Base-by-base conservation (phyloP, 1,284 basidiomycete species). In the Puccinia triticina region DNA sequence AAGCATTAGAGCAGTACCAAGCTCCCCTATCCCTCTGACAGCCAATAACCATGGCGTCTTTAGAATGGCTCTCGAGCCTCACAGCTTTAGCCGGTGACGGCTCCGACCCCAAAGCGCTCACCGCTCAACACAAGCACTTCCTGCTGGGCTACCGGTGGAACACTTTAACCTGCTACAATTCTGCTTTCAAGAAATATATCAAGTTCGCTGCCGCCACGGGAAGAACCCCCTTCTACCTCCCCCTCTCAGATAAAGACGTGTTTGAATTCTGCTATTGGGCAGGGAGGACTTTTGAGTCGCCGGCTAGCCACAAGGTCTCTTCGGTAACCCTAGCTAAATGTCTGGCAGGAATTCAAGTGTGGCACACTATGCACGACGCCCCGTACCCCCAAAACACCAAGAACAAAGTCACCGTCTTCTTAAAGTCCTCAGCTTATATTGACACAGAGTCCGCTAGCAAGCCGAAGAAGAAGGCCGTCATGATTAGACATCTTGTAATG, bases 111-210 rank as follows among this genome's bases (percentile, higher is more conserved):
- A 1, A 7, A 12, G 32, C 5, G 37, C 29, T 16, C 21, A 34
- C 59, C 11, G 11, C 59, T 2, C 32, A 34, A 64, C 7, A 29
- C 10, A 5, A 16, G 12, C 67, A 69, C 37, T 46, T 46, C 40
- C 40, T 69, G 2, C 5, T 21, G 2, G 57, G 73, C n/a, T 75
- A 34, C 11, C 29, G 29, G 37, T 26, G n/a, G 34, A 61, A 21
- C 23, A 75, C 73, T 4, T 14, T 75, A 11, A 12, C 40, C 12
- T 23, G 57, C 40, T 75, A 75, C 34, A 75, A 75, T 37, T 0
- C 73, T 16, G 73, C 73, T 11, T 16, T 75, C 2, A 57, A 23
- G 37, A 75, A 75, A 26, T 75, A 26, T 18, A 14, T 34, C 53
- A 57, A 37, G 21, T 75, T 55, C 34, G 37, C n/a, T 2, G 21